Percentiles rank a stretch among this genome's conserved stretches.
Evolutionary conservation across 2,329 filamentous ascomycete species (phyloP).

Genomic region (Cytospora mali): DNA sequence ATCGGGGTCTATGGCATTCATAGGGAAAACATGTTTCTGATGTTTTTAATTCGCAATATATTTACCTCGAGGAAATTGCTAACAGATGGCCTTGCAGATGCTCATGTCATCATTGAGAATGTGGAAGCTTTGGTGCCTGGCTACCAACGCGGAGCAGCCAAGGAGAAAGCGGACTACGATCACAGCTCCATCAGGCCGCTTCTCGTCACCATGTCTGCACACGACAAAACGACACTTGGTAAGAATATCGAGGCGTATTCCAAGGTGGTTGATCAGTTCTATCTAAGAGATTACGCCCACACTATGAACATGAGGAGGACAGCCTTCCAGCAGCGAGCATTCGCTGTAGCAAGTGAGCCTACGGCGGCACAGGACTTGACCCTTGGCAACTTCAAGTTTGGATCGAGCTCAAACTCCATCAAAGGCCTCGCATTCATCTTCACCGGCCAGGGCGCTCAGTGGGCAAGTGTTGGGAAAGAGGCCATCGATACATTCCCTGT

Average conservation of each 20-base stretch:
- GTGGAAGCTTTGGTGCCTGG: constrained; percentile 33
- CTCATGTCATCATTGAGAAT: constrained; percentile 50
- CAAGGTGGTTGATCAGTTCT: not conserved
- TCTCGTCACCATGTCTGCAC: constrained; percentile 3
- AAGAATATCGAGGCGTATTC: not conserved
- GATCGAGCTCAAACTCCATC: not conserved
- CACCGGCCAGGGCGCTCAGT: not conserved
- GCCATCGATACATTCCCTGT: not conserved
- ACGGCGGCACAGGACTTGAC: not conserved
- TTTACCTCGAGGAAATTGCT: too few relatives aligned
- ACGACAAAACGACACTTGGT: not conserved
- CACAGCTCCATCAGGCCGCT: constrained; percentile 11
- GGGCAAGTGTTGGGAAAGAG: not conserved
- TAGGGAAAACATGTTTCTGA: too few relatives aligned
- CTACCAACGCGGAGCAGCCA: too few relatives aligned
- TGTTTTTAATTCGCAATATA: too few relatives aligned
- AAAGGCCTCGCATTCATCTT: not conserved
- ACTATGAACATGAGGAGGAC: not conserved
- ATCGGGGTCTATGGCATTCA: too few relatives aligned
- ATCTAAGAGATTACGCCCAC: not conserved
- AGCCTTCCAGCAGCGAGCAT: not conserved
- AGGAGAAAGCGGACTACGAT: constrained; percentile 38
- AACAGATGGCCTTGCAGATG: constrained; percentile 28
- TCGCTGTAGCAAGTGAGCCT: not conserved
- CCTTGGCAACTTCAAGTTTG: not conserved